Conservation (phyloP, 1,139 yeast genomes). For the Candida sp. region DNA sequence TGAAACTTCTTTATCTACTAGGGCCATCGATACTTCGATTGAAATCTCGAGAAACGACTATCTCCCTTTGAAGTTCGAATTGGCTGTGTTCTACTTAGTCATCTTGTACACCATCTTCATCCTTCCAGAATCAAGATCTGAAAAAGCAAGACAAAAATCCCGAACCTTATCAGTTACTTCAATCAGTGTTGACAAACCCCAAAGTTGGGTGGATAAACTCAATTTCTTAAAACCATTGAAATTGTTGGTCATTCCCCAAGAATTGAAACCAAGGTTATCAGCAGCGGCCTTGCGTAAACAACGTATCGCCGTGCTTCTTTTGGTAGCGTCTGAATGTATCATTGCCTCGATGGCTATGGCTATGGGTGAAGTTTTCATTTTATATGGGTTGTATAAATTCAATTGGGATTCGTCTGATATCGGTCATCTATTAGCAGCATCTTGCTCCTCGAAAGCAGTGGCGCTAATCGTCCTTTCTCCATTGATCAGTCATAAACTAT, state of each 20-base stretch:
- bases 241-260: conserved; percentile 33
- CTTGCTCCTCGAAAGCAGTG: conserved; percentile 44
- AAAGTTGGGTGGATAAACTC: conserved; percentile 4
- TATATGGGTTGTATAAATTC: conserved; percentile 59
- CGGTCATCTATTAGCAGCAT: conserved; percentile 56
- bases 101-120: conserved; percentile 30
- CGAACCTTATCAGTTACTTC: conserved; percentile 29
- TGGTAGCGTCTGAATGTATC: conserved; percentile 48
- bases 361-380: conserved; percentile 43
- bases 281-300: conserved; percentile 11
- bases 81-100: conserved; percentile 19
- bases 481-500: conserved; percentile 22
- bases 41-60: conserved; percentile 17
- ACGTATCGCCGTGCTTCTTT: conserved; percentile 33
- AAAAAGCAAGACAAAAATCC: conserved; percentile 42
- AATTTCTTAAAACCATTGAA: conserved; percentile 48
- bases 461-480: conserved; percentile 34
- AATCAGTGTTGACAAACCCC: neutral
- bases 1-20: conserved; percentile 1
- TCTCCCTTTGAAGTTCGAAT: conserved; percentile 28
- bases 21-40: conserved; percentile 1
- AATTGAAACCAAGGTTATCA: conserved; percentile 20
- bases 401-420: conserved; percentile 57
- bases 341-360: conserved; percentile 34
- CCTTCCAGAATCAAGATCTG: conserved; percentile 60